Base-by-base conservation (phyloP, 1,284 basidiomycete species). In the Naganishia liquefaciens region DNA sequence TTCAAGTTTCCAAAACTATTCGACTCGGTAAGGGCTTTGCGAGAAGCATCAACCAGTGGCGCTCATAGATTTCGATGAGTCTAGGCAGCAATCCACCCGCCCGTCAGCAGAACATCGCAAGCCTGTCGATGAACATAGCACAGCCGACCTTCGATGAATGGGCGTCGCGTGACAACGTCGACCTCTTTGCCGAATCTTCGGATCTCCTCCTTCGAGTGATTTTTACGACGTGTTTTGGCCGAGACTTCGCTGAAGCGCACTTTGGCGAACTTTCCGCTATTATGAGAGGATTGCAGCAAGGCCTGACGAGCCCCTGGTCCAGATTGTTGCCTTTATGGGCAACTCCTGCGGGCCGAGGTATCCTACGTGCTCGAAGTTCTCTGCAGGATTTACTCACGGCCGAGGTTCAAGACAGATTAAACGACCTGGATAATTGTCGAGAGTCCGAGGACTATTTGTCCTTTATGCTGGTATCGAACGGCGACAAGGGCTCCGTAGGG, bases 311-410 rank as follows among this genome's bases (percentile, higher is more conserved):
- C 19, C 62, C 62, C 1, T 54, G 33, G 42, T 17, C 62, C n/a
- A 46, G 62, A n/a, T 5, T 63, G 43, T 25, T 63, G 43, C 62
- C 62, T 19, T 40, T 53, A 15, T 63, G 62, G 62, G 52, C 52
- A 1, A 63, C 51, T 54, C 62, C 51, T 4, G 40, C 37, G 46
- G 62, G 51, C 15, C 43, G 51, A 25, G n/a, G 43, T 3, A 19
- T 63, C 21, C 4, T 30, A 28, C 25, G 28, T 19, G 51, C 39
- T 13, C 17, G 43, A 19, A 28, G 5, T 17, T 44, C 19, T 25
- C 2, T 63, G 40, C 39, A 46, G 39, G 50, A 10, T 6, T 21
- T 63, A 2, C 53, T 63, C 15, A 23, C 21, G 9, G 40, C 40
- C 1, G 61, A 63, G 51, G 61, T 54, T 5, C n/a, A 13, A 10